phyloP scores from a whole-genome alignment of 257 asterid genomes.

The Solanum pennellii region DNA sequence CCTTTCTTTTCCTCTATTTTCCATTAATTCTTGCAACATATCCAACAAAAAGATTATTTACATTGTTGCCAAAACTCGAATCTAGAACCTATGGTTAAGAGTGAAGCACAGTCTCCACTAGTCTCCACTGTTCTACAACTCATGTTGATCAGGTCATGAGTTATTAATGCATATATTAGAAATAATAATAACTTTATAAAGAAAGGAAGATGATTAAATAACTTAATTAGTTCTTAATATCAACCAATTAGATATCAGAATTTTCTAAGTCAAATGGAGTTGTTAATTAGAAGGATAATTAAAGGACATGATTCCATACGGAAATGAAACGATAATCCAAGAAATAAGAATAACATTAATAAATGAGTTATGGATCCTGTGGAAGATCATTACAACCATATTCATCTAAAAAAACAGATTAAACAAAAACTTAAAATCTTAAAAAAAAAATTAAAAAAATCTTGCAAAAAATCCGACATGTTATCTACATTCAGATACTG shows the following conservation, averaged over 20 bases:
- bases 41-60: no score
- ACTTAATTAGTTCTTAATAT: background rate
- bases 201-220: background rate
- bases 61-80: no score
- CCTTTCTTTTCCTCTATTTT: no score
- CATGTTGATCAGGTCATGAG: background rate
- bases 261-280: background rate
- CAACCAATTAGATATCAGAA: background rate
- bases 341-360: background rate
- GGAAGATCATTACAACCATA: background rate
- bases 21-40: no score
- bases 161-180: background rate
- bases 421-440: background rate
- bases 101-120: background rate
- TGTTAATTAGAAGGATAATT: background rate
- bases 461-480: background rate
- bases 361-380: background rate
- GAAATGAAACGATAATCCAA: background rate
- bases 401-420: background rate
- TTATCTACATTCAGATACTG: background rate
- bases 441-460: background rate
- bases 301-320: background rate
- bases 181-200: background rate
- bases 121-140: fast-evolving
- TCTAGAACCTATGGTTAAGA: fast-evolving